Conservation (phyloP, 192 early-diverging fungal genomes). For the Backusella tarrabulga region DNA sequence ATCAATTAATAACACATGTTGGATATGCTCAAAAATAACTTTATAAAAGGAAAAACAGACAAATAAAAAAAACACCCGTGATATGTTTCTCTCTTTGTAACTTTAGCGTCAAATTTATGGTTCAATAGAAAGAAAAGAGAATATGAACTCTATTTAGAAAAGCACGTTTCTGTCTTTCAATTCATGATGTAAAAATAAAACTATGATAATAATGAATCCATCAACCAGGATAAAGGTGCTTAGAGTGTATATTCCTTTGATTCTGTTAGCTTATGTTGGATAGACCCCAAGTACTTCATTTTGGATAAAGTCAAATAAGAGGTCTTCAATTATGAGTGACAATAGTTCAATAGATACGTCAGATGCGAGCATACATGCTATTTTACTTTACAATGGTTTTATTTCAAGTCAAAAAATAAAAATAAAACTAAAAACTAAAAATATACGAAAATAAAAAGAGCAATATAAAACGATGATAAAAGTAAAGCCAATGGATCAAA, state of each 20-base stretch:
- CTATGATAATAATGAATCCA: not conserved
- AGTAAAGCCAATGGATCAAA: not conserved
- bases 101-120: not conserved
- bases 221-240: not conserved
- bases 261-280: not conserved
- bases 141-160: not conserved
- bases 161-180: not conserved
- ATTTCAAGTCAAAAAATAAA: not conserved
- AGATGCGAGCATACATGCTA: not conserved
- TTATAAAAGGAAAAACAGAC: not conserved
- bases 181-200: not conserved
- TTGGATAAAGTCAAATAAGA: too few relatives aligned
- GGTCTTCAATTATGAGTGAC: not conserved
- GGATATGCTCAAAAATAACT: not conserved
- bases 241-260: not conserved
- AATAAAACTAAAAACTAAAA: not conserved
- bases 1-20: not conserved
- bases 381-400: not conserved
- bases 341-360: not conserved
- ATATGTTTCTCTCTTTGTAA: not conserved
- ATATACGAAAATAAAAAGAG: not conserved
- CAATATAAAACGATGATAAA: not conserved
- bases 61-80: not conserved
- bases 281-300: too few relatives aligned
- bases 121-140: not conserved